Evolutionary conservation across 108 stramenopile species (phyloP), one percentile per base, ranked within the genome.

Genomic region (Skeletonema tropicum): DNA sequence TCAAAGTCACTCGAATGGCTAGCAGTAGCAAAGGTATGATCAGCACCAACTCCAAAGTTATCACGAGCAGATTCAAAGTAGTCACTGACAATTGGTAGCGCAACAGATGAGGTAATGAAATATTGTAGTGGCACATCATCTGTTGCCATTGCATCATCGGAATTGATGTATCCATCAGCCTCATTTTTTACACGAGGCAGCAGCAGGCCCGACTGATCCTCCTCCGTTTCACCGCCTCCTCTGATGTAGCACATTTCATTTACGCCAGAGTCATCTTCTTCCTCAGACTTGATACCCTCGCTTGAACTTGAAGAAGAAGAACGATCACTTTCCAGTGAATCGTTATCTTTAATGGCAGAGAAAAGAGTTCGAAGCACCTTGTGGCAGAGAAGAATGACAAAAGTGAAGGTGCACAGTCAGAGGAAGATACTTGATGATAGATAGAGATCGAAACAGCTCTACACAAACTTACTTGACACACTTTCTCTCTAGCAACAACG

Each of bases 1-100:
- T 83, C 82, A 36, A 83, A 79, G 30, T 75, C 82, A 31, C 21
- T 63, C 48, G 68, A 39, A 33, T 23, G 3, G 52, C 21, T 23
- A 10, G 21, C 52, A 55, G 2, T 19, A 6, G 6, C 10, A 39
- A 11, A 49, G 48, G 1, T 29, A 2, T 29, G 26, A 29, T 46
- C 19, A 49, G 19, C 19, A 21, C 9, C 23, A 55, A 23, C 23
- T 23, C 17, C 52, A 25, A 55, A 55, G 42, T 23, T 17, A 49
- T 49, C 19, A 19, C 48, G 39, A 41, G 10, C 11, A 41, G 39
- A 41, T 12, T 41, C 39, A 41, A n/a, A n/a, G n/a, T n/a, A n/a
- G n/a, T 49, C 48, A 21, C 48, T 55, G 23, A n/a, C 23, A 23
- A 17, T 9, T 23, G 52, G 21, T 10, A 17, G 17, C 9, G 7